A percentile compares a stretch with the other conserved stretches of the same genome.
Evolutionary conservation across 192 early-diverging fungal genomes (phyloP).

Genomic region (Coemansia biformis): DNA sequence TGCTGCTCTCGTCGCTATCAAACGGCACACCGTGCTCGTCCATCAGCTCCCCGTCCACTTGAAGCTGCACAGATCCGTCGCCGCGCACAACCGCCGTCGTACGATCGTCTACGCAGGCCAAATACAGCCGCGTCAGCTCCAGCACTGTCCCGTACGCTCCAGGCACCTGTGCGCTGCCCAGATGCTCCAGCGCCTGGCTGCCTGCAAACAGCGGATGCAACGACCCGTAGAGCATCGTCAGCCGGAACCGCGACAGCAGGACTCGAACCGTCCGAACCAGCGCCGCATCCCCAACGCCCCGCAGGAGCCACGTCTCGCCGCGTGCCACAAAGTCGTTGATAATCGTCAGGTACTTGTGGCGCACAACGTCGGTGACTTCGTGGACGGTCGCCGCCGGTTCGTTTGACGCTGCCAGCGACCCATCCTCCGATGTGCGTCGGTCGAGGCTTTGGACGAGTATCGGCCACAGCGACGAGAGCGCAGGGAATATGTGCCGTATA

Average conservation of each 20-base stretch:
- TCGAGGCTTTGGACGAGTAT: constrained; percentile 13
- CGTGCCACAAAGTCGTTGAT: constrained; percentile 40
- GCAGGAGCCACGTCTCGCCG: constrained; percentile 35
- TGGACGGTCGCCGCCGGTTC: background rate
- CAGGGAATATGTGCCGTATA: constrained; percentile 45
- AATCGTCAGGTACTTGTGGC: constrained; percentile 32
- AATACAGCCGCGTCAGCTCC: constrained; percentile 30
- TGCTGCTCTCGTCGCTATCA: constrained; percentile 1
- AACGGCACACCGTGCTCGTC: constrained; percentile 16
- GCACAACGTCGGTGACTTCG: constrained; percentile 52
- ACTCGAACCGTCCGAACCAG: constrained; percentile 12
- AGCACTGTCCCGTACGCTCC: constrained; percentile 39
- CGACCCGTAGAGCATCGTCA: constrained; percentile 38
- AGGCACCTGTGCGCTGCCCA: constrained; percentile 17
- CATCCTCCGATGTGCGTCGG: no score
- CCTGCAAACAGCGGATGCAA: constrained; percentile 34
- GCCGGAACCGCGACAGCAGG: constrained; percentile 40
- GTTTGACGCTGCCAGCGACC: no score
- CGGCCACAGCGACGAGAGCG: constrained; percentile 31
- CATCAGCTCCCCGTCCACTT: constrained; percentile 17
- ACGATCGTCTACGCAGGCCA: constrained; percentile 38
- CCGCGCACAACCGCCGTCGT: constrained; percentile 15
- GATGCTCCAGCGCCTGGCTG: background rate
- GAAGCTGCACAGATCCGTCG: constrained; percentile 29
- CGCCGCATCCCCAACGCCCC: constrained; percentile 6